Evolutionary conservation across 768 basidiomycete species (phyloP), one percentile per base, ranked within the genome.

Genomic region (Calvatia gigantea): DNA sequence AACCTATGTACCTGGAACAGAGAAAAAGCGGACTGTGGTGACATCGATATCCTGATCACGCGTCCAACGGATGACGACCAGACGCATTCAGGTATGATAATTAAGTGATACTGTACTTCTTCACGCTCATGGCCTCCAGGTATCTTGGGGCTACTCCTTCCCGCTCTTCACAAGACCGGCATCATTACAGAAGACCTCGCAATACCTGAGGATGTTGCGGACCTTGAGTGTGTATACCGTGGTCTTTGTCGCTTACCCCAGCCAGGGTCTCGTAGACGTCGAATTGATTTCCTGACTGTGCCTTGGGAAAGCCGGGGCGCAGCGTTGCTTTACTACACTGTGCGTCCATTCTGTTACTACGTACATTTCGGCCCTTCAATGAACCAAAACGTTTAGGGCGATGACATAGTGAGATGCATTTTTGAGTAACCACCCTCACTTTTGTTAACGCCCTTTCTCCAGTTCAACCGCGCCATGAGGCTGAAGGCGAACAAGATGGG

Each of bases 381-480:
- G 28, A 37, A 54, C 45, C 45, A 38, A 31, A 14, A 50, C 12
- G 59, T 53, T 27, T 61, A 87, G 86, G 94, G 94, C 2, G 94
- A 96, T 64, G 91, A 95, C 63, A 91, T 96, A 51, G 93, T 93
- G 17, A 49, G 58, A 32, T 42, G 32, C 32, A 29, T 17, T 45
- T 39, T 54, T 8, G 21, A 31, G 32, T 50, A 28, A 15, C 41
- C 50, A 28, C 19, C 19, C 19, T 48, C 21, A 25, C 32, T 37
- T 23, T 49, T 41, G 27, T 21, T 38, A 25, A 58, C 4, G n/a
- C n/a, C 12, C 61, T 14, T 19, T 7, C 32, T 38, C n/a, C 11
- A 94, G 91, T 96, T 96, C 71, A 97, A 96, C 69, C 86, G 95
- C 6, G 86, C 87, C 4, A 85, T 98, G 68, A 82, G 94, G 28